phyloP scores from a whole-genome alignment of 2,329 filamentous ascomycete species.

The Alternaria viburni region DNA sequence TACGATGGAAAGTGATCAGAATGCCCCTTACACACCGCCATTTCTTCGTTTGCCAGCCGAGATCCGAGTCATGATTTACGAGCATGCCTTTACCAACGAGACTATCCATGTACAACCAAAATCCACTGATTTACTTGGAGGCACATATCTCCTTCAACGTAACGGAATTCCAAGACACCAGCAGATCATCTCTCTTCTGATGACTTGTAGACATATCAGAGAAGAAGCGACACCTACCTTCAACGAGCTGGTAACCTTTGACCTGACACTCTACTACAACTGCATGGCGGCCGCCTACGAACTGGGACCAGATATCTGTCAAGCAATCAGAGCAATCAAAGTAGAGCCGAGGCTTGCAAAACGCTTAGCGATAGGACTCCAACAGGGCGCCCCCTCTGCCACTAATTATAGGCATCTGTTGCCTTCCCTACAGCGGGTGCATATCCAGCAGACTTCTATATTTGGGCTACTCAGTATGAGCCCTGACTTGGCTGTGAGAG shows the following conservation, averaged over 20 bases:
- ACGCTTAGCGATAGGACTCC: neutral
- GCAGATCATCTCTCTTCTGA: neutral
- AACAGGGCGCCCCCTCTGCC: neutral
- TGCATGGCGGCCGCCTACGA: conserved; percentile 6
- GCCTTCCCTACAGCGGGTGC: conserved; percentile 5
- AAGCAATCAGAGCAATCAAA: neutral
- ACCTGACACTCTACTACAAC: conserved; percentile 3
- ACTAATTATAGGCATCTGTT: conserved; percentile 2
- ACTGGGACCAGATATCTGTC: conserved; percentile 1
- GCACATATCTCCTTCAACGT: neutral
- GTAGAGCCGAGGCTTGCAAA: conserved; percentile 2
- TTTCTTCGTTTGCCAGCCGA: conserved; percentile 5
- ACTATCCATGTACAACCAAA: conserved; percentile 4
- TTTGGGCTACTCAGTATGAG: conserved; percentile 3
- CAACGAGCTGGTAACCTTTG: conserved; percentile 5
- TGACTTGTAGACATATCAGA: neutral
- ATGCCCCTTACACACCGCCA: neutral
- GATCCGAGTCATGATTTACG: conserved; percentile 11
- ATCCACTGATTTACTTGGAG: neutral
- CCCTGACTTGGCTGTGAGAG: conserved; percentile 3
- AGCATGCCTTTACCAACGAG: conserved; percentile 5
- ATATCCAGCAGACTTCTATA: neutral
- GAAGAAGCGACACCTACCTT: conserved; percentile 1
- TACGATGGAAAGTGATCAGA: neutral
- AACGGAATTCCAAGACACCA: neutral